Conservation (phyloP, 2,329 filamentous ascomycete species). For the Lachnellula willkommii region DNA sequence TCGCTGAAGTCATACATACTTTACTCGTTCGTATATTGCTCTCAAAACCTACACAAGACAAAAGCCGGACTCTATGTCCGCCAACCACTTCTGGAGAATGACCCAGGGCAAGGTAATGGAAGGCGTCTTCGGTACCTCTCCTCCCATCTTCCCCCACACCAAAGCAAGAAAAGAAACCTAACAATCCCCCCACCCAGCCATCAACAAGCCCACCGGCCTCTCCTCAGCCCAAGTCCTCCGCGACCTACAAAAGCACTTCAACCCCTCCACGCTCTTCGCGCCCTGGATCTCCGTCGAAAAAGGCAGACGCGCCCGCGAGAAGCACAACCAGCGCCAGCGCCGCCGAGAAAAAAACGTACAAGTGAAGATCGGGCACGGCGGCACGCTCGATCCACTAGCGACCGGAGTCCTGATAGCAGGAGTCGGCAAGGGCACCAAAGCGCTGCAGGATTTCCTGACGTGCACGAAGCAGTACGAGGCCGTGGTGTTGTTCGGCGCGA, state of each 20-base stretch:
- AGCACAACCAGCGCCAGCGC: slow-evolving; percentile 53
- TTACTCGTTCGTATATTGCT: too few species aligned
- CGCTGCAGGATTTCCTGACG: slow-evolving; percentile 68
- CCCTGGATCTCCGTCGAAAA: slow-evolving; percentile 67
- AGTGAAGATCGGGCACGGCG: slow-evolving; percentile 94
- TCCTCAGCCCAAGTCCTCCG: slow-evolving; percentile 89
- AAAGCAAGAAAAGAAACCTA: slow-evolving; percentile 7
- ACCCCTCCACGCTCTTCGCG: slow-evolving; percentile 71
- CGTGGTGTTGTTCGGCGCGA: slow-evolving; percentile 81
- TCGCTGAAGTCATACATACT: neutral
- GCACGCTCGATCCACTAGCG: slow-evolving; percentile 88
- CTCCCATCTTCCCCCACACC: neutral
- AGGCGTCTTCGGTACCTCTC: slow-evolving; percentile 51
- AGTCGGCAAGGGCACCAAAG: slow-evolving; percentile 82
- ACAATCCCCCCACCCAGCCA: slow-evolving; percentile 50
- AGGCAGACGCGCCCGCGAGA: slow-evolving; percentile 50
- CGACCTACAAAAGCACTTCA: slow-evolving; percentile 79
- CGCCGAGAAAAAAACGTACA: slow-evolving; percentile 56
- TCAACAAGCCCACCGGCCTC: slow-evolving; percentile 85
- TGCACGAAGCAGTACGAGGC: slow-evolving; percentile 95
- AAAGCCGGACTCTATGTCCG: neutral
- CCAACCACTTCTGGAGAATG: slow-evolving; percentile 8
- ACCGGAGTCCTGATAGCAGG: slow-evolving; percentile 89
- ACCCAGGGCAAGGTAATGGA: slow-evolving; percentile 44
- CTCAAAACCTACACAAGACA: neutral